Percentiles rank a stretch among this genome's conserved stretches.
Conservation (phyloP, 2,329 filamentous ascomycete species). For the Neophaeococcomyces mojaviensis region DNA sequence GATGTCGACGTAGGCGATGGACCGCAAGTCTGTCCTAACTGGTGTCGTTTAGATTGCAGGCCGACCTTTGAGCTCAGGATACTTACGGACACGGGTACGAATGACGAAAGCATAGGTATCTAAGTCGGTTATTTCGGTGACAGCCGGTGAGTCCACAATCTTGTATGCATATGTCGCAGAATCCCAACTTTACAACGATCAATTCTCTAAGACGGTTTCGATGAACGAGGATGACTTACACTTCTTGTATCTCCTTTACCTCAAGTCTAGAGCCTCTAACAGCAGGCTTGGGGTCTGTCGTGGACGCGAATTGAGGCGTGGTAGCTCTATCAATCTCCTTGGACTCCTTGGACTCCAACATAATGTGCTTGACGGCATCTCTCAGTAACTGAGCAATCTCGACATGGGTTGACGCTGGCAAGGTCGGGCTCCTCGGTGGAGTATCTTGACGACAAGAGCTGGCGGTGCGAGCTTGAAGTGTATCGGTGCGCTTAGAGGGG, state of each 20-base stretch:
- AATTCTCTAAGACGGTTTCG: background rate
- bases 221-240: background rate
- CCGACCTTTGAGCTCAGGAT: conserved; percentile 4
- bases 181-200: conserved; percentile 1
- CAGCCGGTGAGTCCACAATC: background rate
- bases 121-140: background rate
- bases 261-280: conserved; percentile 3
- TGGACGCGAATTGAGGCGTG: background rate
- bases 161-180: background rate
- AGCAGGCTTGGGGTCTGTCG: conserved; percentile 1
- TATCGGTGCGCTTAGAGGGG: background rate
- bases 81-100: conserved; percentile 21
- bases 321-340: background rate
- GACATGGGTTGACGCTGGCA: background rate
- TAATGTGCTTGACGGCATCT: conserved; percentile 6
- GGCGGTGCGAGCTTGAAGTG: conserved; percentile 4
- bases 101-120: conserved; percentile 25
- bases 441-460: conserved; percentile 6
- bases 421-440: conserved; percentile 1
- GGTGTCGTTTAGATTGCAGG: conserved; percentile 15
- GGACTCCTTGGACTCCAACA: conserved; percentile 4
- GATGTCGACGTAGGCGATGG: conserved; percentile 25
- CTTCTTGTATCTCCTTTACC: conserved; percentile 6
- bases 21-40: conserved; percentile 23
- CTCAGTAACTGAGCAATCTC: conserved; percentile 1